A percentile compares a stretch with the other conserved stretches of the same genome.
Evolutionary conservation across 2,329 filamentous ascomycete genomes (phyloP).

Genomic region (Amesomyces nigricolor): DNA sequence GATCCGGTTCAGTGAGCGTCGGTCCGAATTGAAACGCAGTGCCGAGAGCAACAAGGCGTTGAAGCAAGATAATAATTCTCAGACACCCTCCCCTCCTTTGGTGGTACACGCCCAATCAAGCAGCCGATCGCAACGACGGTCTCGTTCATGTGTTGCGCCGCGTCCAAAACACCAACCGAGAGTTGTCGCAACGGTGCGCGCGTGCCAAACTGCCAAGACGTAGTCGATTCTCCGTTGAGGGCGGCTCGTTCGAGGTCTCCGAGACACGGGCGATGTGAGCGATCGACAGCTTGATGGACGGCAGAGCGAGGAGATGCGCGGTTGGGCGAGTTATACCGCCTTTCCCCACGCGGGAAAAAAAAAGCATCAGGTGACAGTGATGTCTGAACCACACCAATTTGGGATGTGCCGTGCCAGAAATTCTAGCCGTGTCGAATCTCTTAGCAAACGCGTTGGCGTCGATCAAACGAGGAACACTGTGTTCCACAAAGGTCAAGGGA

Average conservation of each 20-base stretch:
- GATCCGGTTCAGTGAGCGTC: not conserved
- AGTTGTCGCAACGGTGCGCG: not conserved
- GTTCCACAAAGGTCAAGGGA: not conserved
- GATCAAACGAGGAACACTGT: not conserved
- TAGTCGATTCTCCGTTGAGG: not conserved
- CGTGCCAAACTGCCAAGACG: not conserved
- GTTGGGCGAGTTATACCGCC: constrained; percentile 2
- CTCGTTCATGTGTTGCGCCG: constrained; percentile 9
- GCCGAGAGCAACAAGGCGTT: not conserved
- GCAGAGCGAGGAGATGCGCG: not conserved
- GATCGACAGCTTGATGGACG: not conserved
- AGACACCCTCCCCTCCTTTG: constrained; percentile 1
- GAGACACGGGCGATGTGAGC: not conserved
- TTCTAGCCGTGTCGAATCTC: not conserved
- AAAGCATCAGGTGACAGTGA: constrained; percentile 11
- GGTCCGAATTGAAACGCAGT: not conserved
- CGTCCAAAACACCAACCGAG: not conserved
- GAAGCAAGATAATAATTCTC: not conserved
- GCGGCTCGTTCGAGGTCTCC: not conserved
- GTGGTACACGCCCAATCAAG: constrained; percentile 5
- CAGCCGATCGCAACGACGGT: not conserved
- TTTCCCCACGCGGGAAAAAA: constrained; percentile 10
- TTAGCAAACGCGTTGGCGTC: not conserved
- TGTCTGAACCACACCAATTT: constrained; percentile 1
- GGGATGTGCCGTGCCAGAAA: not conserved